These are phyloP conservation scores for Canavalia ensiformis DNA, from an alignment of 306 rosid species.

Conservation along the genomic window DNA sequence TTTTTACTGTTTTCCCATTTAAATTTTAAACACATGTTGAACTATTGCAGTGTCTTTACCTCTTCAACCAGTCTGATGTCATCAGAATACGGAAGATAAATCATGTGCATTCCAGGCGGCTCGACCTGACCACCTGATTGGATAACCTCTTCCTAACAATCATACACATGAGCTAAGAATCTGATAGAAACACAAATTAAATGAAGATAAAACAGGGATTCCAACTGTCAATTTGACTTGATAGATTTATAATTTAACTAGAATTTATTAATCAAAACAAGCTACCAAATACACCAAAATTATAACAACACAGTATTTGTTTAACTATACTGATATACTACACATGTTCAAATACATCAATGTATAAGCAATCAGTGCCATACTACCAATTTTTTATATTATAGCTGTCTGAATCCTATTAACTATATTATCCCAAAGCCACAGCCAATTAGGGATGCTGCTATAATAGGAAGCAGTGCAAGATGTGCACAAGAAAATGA, in stretches of 20 bases:
- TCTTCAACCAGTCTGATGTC: constrained; percentile 93
- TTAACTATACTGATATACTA: neutral
- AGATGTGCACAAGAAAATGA: constrained; percentile 22
- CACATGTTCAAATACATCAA: neutral
- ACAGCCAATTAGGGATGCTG: constrained; percentile 31
- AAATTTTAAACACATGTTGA: constrained; percentile 23
- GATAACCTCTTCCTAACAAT: constrained; percentile 77
- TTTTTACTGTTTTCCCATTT: constrained; percentile 16
- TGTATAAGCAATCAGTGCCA: constrained; percentile 15
- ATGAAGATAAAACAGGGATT: neutral
- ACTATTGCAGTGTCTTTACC: constrained; percentile 58
- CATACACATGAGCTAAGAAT: constrained; percentile 18
- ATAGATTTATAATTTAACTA: constrained; percentile 12
- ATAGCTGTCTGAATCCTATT: constrained; percentile 6
- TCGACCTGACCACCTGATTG: constrained; percentile 82
- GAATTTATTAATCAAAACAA: neutral
- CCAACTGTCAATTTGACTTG: constrained; percentile 24
- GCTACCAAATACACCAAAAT: constrained; percentile 15
- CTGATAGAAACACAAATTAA: neutral
- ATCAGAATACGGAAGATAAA: constrained; percentile 91
- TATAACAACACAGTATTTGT: neutral
- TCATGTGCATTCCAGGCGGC: constrained; percentile 98
- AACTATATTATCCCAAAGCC: constrained; percentile 11
- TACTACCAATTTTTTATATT: neutral
- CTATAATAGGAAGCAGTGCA: constrained; percentile 9